phyloP scores from a whole-genome alignment of 148 eudicot genomes.

The Simmondsia chinensis region DNA sequence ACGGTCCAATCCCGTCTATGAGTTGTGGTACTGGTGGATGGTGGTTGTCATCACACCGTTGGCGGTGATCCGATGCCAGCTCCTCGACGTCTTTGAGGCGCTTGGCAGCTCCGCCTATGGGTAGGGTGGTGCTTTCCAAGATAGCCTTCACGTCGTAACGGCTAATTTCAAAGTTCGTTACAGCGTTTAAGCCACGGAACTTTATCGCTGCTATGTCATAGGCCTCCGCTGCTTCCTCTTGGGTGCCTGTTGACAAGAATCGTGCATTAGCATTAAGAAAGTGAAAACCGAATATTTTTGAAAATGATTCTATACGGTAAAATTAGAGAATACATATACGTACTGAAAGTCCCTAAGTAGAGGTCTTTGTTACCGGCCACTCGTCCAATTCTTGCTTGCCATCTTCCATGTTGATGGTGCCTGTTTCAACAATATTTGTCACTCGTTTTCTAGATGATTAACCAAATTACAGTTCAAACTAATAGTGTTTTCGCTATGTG shows the following conservation, averaged over 20 bases:
- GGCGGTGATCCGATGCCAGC: too few species aligned
- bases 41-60: too few species aligned
- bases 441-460: too few species aligned
- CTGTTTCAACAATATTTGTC: too few species aligned
- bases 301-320: too few species aligned
- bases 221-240: conserved; percentile 98
- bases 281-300: too few species aligned
- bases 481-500: too few species aligned
- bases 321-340: too few species aligned
- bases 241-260: conserved; percentile 44
- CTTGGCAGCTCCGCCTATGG: conserved; percentile 86
- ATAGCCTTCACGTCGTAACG: conserved; percentile 80
- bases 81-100: conserved; percentile 67
- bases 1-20: too few species aligned
- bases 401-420: conserved; percentile 98
- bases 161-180: conserved; percentile 87
- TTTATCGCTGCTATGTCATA: conserved; percentile 96
- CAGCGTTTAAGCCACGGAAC: conserved; percentile 83
- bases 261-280: too few species aligned
- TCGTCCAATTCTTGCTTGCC: conserved; percentile 99
- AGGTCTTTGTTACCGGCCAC: conserved; percentile 99
- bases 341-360: conserved; percentile 94
- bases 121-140: conserved; percentile 72
- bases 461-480: too few species aligned
- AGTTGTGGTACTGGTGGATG: too few species aligned